Percentiles rank a stretch among this genome's conserved stretches.
phyloP scores from a whole-genome alignment of 768 basidiomycete genomes.

The Rhizopogon roseolus region DNA sequence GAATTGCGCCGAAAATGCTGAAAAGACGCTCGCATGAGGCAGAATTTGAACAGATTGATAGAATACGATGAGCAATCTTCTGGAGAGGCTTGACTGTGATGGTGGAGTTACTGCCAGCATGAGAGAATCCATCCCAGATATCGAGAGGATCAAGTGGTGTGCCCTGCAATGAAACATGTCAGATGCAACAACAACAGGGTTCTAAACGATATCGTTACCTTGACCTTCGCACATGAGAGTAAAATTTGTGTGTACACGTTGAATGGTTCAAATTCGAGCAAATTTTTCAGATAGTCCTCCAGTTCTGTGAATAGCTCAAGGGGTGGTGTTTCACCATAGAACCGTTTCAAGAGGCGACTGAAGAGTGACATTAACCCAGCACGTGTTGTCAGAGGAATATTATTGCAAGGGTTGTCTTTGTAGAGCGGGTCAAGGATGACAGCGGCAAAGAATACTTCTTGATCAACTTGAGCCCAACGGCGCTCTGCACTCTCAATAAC shows the following conservation, averaged over 20 bases:
- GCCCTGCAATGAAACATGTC: neutral
- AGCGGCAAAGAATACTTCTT: no score
- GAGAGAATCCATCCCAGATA: neutral
- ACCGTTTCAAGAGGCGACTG: neutral
- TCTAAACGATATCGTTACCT: neutral
- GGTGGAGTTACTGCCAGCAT: neutral
- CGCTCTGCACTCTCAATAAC: no score
- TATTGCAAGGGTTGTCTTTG: no score
- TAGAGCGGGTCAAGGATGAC: no score
- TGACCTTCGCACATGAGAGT: neutral
- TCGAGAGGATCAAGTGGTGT: neutral
- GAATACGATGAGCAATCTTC: constrained; percentile 13
- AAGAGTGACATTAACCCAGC: neutral
- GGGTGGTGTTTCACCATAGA: neutral
- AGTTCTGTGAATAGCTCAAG: neutral
- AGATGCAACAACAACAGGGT: neutral
- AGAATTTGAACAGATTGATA: constrained; percentile 25
- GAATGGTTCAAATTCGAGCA: neutral
- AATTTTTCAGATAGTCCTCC: neutral
- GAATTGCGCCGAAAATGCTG: constrained; percentile 25
- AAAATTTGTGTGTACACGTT: neutral
- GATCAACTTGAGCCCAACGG: no score
- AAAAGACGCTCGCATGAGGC: constrained; percentile 27
- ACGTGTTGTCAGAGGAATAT: neutral
- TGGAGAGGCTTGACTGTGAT: neutral